Evolutionary conservation across 164 flowering plant species (phyloP).

Genomic region (Kalanchoe fedtschenkoi): DNA sequence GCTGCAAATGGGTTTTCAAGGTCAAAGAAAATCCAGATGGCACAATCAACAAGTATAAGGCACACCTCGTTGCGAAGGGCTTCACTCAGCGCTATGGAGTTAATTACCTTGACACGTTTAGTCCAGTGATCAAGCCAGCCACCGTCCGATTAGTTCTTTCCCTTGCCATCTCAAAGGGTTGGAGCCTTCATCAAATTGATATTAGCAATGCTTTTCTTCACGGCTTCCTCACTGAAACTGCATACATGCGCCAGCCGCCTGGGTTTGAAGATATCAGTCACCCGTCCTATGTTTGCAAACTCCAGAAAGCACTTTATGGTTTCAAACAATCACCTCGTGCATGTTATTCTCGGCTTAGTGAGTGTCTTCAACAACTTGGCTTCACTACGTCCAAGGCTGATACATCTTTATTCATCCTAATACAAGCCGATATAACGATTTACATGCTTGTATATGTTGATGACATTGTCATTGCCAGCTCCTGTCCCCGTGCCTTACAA

Average conservation of each 20-base stretch:
- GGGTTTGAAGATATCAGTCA: neutral
- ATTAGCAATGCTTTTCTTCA: neutral
- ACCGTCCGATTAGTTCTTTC: neutral
- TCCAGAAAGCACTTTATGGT: neutral
- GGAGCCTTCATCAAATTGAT: neutral
- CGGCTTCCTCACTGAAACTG: neutral
- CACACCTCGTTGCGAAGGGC: neutral
- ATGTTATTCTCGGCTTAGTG: neutral
- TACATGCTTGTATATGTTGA: constrained; percentile 5
- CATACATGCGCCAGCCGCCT: neutral
- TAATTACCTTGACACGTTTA: neutral
- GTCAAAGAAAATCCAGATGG: neutral
- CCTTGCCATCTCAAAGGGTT: neutral
- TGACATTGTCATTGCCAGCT: constrained; percentile 1
- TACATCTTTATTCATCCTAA: neutral
- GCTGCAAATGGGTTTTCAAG: constrained; percentile 6
- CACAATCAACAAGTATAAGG: neutral
- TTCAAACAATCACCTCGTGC: constrained; percentile 1
- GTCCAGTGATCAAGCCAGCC: neutral
- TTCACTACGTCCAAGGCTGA: neutral
- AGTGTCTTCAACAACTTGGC: neutral
- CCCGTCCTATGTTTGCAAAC: neutral
- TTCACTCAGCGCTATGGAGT: neutral
- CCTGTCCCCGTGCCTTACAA: neutral
- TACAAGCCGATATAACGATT: neutral